These are phyloP conservation scores for Aspergillus fischeri DNA, from an alignment of 2,329 filamentous ascomycete species.

Conservation along the genomic window DNA sequence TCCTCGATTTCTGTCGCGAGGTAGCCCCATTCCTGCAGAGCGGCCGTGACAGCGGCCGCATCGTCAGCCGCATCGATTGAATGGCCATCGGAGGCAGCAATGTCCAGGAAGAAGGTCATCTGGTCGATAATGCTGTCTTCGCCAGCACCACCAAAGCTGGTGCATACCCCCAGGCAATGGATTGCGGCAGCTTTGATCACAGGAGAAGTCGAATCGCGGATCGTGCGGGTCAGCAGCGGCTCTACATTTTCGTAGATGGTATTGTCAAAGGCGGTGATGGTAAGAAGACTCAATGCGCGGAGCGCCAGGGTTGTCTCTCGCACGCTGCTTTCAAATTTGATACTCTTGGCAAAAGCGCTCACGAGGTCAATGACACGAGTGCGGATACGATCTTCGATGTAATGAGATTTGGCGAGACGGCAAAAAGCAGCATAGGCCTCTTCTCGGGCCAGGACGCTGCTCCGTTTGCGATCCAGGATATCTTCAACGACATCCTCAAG, in stretches of 20 bases:
- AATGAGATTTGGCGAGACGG: slow-evolving; percentile 65
- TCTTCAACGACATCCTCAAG: slow-evolving; percentile 65
- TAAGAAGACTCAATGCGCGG: slow-evolving; percentile 66
- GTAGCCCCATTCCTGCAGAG: slow-evolving; percentile 74
- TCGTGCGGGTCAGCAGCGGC: slow-evolving; percentile 56
- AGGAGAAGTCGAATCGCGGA: slow-evolving; percentile 63
- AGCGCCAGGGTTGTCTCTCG: slow-evolving; percentile 67
- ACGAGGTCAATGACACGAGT: slow-evolving; percentile 58
- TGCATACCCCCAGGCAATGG: slow-evolving; percentile 67
- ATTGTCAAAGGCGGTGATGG: slow-evolving; percentile 63
- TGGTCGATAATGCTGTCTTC: slow-evolving; percentile 65
- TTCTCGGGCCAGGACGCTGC: slow-evolving; percentile 67
- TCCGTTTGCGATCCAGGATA: slow-evolving; percentile 73
- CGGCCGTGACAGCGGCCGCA: slow-evolving; percentile 65
- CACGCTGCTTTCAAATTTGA: slow-evolving; percentile 64
- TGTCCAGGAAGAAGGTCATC: slow-evolving; percentile 71
- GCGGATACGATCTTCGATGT: slow-evolving; percentile 60
- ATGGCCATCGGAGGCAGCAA: slow-evolving; percentile 74
- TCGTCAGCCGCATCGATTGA: slow-evolving; percentile 68
- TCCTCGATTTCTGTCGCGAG: slow-evolving; percentile 74
- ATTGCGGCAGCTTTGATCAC: slow-evolving; percentile 66
- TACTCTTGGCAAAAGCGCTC: slow-evolving; percentile 63
- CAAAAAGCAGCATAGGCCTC: slow-evolving; percentile 59
- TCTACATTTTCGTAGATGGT: slow-evolving; percentile 62
- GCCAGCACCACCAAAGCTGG: slow-evolving; percentile 71